Base-by-base conservation (phyloP, 1,284 basidiomycete genomes). In the Trametes sp. region DNA sequence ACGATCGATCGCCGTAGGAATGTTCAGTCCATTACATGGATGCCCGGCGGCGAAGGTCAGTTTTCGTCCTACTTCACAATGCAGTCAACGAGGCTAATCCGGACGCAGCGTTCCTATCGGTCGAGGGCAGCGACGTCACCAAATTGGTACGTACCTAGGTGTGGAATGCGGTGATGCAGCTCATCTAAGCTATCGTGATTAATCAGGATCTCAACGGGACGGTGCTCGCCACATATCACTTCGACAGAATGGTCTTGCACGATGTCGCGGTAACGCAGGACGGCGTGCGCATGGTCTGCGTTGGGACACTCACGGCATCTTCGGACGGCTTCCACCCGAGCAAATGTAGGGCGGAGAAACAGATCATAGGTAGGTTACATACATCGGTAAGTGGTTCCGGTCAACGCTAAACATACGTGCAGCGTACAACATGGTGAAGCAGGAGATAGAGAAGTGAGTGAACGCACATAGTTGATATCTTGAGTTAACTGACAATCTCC, bases 211-310 rank as follows among this genome's bases (percentile, higher is more conserved):
- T 85, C 45, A 79, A 79, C 57, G 87, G 87, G 57, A 78, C 76
- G 50, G 77, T 82, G 10, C 68, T 89, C 44, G 87, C 84, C 60
- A 79, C 78, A 35, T 90, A 90, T 70, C 75, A 86, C 67, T 84
- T 93, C 66, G 85, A 86, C 57, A 81, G 83, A 35, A 84, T 93
- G 78, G 84, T 84, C 61, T 77, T 93, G 11, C 88, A 88, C 66
- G 90, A 92, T 68, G 87, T 93, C 45, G 87, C 88, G 14, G 83
- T 93, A 3, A 90, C 89, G 0, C 85, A 87, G 5, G 90, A 93
- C 70, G 81, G 82, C 41, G 72, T 77, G 58, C 82, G 90, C 29
- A 80, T 93, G 67, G 77, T 93, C 26, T 89, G 87, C 29, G 90
- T 93, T 33, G 92, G 88, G 2, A 88, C 88, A 1, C 75, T 92